Evolutionary conservation across 345 rosid species (phyloP).

Genomic region (Lagerstroemia speciosa): DNA sequence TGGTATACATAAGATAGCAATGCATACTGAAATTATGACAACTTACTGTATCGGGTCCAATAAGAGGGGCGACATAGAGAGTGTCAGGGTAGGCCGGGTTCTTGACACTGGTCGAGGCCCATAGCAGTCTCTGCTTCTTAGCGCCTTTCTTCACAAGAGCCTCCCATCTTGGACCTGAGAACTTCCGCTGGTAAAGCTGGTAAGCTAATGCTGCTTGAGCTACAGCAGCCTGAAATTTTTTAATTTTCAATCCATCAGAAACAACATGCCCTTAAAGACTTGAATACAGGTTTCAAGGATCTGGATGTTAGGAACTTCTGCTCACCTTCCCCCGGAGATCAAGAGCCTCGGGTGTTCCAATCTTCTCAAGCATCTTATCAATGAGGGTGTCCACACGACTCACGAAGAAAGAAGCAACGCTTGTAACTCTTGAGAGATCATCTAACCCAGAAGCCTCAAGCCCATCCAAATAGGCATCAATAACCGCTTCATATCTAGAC

Average conservation of each 20-base stretch:
- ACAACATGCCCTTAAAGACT: neutral
- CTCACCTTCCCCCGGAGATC: conserved; percentile 95
- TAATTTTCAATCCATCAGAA: neutral
- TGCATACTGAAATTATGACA: neutral
- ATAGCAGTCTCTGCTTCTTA: conserved; percentile 87
- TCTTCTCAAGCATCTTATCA: conserved; percentile 91
- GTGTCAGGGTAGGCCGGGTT: conserved; percentile 94
- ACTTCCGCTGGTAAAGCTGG: conserved; percentile 92
- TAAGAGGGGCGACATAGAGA: conserved; percentile 80
- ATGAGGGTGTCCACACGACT: conserved; percentile 94
- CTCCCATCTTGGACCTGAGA: conserved; percentile 98
- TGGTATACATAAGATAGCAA: no score
- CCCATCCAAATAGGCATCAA: conserved; percentile 98
- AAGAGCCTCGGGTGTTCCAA: conserved; percentile 90
- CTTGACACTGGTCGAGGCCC: conserved; percentile 98
- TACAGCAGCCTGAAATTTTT: conserved; percentile 68
- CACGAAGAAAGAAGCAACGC: conserved; percentile 97
- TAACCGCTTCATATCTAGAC: conserved; percentile 83
- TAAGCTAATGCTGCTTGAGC: conserved; percentile 95
- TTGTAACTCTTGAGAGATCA: conserved; percentile 91
- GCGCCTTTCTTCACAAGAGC: conserved; percentile 93
- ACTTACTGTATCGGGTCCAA: conserved; percentile 90
- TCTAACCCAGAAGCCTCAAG: conserved; percentile 88
- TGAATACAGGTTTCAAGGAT: neutral
- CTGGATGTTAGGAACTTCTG: neutral